Conservation (phyloP, 1,139 yeast species). For the Nakaseomyces kungkrabaensis region DNA sequence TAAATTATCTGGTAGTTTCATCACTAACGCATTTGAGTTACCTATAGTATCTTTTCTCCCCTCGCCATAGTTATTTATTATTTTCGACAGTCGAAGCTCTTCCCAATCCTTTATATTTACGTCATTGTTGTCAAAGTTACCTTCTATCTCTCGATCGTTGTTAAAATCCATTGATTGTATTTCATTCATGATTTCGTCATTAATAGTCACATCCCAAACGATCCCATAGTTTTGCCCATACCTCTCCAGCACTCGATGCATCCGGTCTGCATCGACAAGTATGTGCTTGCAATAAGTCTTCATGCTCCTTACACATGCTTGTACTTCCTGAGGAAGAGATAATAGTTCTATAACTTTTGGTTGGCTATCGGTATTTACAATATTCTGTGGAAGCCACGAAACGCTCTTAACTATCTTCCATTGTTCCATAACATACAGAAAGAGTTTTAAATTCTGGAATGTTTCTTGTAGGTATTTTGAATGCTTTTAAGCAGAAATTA, state of each 20-base stretch:
- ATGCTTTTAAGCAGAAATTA: not conserved
- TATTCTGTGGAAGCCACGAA: conserved; percentile 8
- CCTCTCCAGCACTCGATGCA: not conserved
- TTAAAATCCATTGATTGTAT: not conserved
- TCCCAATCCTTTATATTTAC: not conserved
- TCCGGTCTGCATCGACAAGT: conserved; percentile 3
- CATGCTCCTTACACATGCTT: not conserved
- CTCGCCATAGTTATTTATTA: conserved; percentile 1
- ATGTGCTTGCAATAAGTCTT: conserved; percentile 6
- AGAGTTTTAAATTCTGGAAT: no score
- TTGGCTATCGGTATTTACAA: conserved; percentile 4
- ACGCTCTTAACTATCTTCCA: conserved; percentile 14
- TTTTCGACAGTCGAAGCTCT: not conserved
- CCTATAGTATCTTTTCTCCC: not conserved
- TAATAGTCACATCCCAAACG: not conserved
- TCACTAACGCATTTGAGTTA: conserved; percentile 10
- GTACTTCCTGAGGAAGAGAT: conserved; percentile 8
- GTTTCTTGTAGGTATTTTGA: not conserved
- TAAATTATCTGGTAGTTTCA: conserved; percentile 13
- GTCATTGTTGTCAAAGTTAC: not conserved
- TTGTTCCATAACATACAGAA: conserved; percentile 11
- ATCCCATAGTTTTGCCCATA: not conserved
- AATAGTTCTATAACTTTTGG: conserved; percentile 7
- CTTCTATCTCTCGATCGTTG: not conserved
- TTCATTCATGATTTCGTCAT: not conserved